phyloP scores from a whole-genome alignment of 495 filamentous ascomycete genomes.

The Beverwykella pulmonaria region DNA sequence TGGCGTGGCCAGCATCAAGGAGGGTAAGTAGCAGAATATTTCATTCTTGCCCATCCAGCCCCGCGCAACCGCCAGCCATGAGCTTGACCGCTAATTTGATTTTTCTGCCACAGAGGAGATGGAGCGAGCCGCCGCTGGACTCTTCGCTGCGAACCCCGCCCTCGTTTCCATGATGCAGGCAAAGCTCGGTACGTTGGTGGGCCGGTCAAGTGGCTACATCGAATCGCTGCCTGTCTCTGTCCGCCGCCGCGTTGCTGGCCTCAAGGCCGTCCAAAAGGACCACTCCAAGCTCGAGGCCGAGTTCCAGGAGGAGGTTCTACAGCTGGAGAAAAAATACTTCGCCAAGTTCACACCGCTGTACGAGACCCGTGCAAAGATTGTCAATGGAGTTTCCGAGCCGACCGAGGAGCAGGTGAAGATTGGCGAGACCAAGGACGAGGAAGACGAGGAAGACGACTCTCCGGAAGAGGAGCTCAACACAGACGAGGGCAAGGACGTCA shows the following conservation, averaged over 20 bases:
- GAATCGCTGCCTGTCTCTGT: conserved; percentile 88
- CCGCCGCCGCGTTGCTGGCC: conserved; percentile 86
- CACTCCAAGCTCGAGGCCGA: conserved; percentile 96
- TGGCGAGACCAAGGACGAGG: conserved; percentile 78
- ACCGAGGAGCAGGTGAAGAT: conserved; percentile 81
- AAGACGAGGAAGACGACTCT: conserved; percentile 64
- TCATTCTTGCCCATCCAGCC: conserved; percentile 4
- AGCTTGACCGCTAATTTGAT: conserved; percentile 37
- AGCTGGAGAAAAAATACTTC: conserved; percentile 99
- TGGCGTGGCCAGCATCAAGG: conserved; percentile 91
- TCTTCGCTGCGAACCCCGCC: conserved; percentile 91
- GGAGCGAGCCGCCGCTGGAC: conserved; percentile 80
- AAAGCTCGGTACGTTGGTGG: conserved; percentile 89
- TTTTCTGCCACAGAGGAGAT: conserved; percentile 70
- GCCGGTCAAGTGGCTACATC: conserved; percentile 95
- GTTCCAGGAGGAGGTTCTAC: conserved; percentile 96
- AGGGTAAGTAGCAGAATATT: conserved; percentile 62
- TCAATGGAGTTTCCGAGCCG: conserved; percentile 87
- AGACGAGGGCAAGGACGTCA: conserved; percentile 52
- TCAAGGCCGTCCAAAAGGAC: conserved; percentile 98
- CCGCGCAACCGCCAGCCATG: conserved; percentile 4
- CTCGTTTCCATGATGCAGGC: conserved; percentile 97
- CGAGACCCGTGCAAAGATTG: conserved; percentile 87
- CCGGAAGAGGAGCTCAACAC: conserved; percentile 58
- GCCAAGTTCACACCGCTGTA: conserved; percentile 98